Percentiles rank a stretch among this genome's conserved stretches.
Conservation (phyloP, 2,329 filamentous ascomycete species). For the Thielaviopsis populi region DNA sequence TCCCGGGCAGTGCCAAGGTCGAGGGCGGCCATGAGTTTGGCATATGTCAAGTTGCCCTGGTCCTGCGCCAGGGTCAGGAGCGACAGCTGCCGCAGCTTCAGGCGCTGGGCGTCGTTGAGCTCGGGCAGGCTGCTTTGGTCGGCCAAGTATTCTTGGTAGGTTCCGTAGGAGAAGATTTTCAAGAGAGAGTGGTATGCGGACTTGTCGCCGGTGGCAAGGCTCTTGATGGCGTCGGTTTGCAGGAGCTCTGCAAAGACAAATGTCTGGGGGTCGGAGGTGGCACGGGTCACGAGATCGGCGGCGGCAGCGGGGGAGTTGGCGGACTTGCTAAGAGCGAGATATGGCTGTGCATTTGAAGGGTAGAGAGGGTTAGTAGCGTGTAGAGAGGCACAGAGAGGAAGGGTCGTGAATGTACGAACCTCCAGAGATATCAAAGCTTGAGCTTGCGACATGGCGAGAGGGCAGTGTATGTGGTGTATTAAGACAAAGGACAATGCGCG, state of each 20-base stretch:
- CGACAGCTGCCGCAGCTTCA: constrained; percentile 83
- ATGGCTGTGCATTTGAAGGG: constrained; percentile 45
- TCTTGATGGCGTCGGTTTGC: constrained; percentile 61
- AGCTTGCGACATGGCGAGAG: constrained; percentile 51
- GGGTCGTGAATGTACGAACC: constrained; percentile 27
- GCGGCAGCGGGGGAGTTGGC: constrained; percentile 72
- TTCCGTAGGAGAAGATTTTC: constrained; percentile 84
- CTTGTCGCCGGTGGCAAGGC: constrained; percentile 38
- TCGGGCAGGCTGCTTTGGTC: constrained; percentile 43
- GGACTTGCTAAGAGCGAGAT: constrained; percentile 73
- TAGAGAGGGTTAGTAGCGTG: neutral
- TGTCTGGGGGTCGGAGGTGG: constrained; percentile 77
- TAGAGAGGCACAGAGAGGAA: neutral
- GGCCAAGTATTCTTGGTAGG: constrained; percentile 57
- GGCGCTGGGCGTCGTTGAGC: constrained; percentile 55
- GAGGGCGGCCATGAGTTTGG: constrained; percentile 49
- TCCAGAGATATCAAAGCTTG: constrained; percentile 50
- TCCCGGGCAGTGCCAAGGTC: constrained; percentile 50
- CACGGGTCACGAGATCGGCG: constrained; percentile 71
- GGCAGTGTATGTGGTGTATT: neutral
- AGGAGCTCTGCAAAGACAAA: constrained; percentile 94
- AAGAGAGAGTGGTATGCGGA: constrained; percentile 53
- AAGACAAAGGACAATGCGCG: neutral
- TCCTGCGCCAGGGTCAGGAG: constrained; percentile 66
- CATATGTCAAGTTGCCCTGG: constrained; percentile 55